Evolutionary conservation across 2,329 filamentous ascomycete genomes (phyloP), one percentile per base, ranked within the genome.

Genomic region (Fusarium sp.): DNA sequence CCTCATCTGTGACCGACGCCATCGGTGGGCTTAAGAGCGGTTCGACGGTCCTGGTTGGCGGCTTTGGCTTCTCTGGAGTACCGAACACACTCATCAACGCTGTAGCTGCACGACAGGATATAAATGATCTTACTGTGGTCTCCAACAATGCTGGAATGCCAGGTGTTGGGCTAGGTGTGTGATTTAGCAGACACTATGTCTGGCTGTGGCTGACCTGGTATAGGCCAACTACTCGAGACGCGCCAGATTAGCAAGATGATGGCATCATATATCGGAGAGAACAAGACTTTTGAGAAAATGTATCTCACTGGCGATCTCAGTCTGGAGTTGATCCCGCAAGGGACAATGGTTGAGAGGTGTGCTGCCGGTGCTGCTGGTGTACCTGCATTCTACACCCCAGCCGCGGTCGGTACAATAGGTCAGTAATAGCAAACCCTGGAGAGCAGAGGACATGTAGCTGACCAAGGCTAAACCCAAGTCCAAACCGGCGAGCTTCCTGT

Each of bases 61-160:
- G 94, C 5, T 96, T 96, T 78, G 94, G 94, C 68, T 91, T 96
- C 56, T 95, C 91, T 76, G 94, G 94, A 75, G 94, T 95, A 22
- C 92, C 92, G n/a, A 93, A 95, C 81, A 94, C 93, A 0, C 87
- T 95, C 31, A 95, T 96, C 78, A 88, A 92, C 71, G 92, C 89
- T 73, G 88, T 95, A 25, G 86, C 90, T 67, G 87, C 88, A 14
- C 92, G 90, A 74, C 87, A 91, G 25, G 90, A 92, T 20, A 91
- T 97, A 79, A 92, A 84, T 2, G 93, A 92, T 33, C 84, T 98
- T 16, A 97, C 94, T 1, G 95, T 94, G 18, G 95, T 97, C 58
- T 97, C 94, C 52, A 98, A 98, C 86, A 98, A 98, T 81, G 95
- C 95, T 29, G 95, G 95, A 64, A 94, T 95, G 20, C 94, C 95